Conservation (phyloP, 306 rosid species). For the Pachyrhizus erosus region DNA sequence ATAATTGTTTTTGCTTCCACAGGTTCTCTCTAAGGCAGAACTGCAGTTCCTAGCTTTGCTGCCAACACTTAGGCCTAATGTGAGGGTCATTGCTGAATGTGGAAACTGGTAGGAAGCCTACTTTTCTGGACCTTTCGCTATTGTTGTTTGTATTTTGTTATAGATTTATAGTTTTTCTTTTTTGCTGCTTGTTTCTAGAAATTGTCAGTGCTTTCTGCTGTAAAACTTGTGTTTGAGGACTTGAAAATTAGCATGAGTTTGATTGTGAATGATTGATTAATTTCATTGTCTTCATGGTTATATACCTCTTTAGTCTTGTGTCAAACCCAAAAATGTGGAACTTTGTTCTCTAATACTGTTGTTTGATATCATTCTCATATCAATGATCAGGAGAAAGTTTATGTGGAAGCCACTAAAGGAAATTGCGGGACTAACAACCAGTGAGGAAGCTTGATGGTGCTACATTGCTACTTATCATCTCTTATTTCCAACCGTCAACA, state of each 20-base stretch:
- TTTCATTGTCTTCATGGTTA: too few relatives aligned
- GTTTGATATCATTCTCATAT: slow-evolving; percentile 10
- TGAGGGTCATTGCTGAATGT: slow-evolving; percentile 94
- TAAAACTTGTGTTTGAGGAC: slow-evolving; percentile 5
- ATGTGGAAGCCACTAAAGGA: slow-evolving; percentile 91
- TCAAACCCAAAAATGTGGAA: too few relatives aligned
- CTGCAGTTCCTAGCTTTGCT: slow-evolving; percentile 89
- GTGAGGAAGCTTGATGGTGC: slow-evolving; percentile 41
- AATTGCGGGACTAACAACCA: slow-evolving; percentile 68
- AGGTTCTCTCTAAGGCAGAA: slow-evolving; percentile 95
- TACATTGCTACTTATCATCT: slow-evolving; percentile 13
- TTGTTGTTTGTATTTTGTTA: not conserved
- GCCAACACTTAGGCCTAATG: slow-evolving; percentile 84
- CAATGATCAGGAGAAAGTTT: slow-evolving; percentile 74
- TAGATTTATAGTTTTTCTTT: not conserved
- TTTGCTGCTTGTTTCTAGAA: not conserved
- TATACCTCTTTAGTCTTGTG: too few relatives aligned
- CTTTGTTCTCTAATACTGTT: not conserved
- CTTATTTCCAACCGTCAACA: slow-evolving; percentile 7
- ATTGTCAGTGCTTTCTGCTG: not conserved
- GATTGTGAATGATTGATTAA: too few relatives aligned
- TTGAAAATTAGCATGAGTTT: too few relatives aligned
- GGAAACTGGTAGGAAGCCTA: slow-evolving; percentile 75
- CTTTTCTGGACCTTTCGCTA: not conserved
- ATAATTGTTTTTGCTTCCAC: slow-evolving; percentile 29